Evolutionary conservation across 2,329 filamentous ascomycete genomes (phyloP).

Genomic region (Aspergillaceae sp.): DNA sequence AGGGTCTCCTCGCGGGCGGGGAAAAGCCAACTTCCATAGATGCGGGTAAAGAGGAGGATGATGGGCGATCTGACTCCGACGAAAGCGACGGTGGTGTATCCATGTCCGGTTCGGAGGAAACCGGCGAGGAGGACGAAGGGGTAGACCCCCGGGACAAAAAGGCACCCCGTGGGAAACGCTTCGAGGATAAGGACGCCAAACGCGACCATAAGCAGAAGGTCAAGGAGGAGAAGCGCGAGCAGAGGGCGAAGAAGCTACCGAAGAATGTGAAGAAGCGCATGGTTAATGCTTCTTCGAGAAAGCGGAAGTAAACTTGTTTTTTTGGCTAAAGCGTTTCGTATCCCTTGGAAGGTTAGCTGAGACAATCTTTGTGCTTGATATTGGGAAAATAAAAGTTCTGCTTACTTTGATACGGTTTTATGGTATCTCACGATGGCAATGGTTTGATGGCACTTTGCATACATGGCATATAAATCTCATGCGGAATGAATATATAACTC

Average conservation of each 20-base stretch:
- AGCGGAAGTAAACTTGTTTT: constrained; percentile 25
- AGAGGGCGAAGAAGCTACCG: constrained; percentile 89
- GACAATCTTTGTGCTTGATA: too few species aligned
- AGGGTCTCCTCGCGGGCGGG: constrained; percentile 60
- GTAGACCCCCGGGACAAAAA: constrained; percentile 38
- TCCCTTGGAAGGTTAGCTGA: too few species aligned
- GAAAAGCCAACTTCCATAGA: constrained; percentile 1
- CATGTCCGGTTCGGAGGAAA: constrained; percentile 30
- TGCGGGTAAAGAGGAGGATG: constrained; percentile 24
- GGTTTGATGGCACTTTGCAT: too few species aligned
- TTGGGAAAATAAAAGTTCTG: too few species aligned
- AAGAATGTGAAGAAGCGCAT: constrained; percentile 80
- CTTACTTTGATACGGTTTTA: too few species aligned
- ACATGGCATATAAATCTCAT: too few species aligned
- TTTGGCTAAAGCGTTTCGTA: not conserved
- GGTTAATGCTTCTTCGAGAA: constrained; percentile 22
- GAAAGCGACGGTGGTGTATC: constrained; percentile 28
- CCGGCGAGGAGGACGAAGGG: constrained; percentile 40
- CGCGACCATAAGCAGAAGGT: constrained; percentile 80
- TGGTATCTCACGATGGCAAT: too few species aligned
- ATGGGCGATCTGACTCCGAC: constrained; percentile 27
- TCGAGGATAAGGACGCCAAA: constrained; percentile 87
- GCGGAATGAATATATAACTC: too few species aligned
- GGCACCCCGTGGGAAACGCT: constrained; percentile 66
- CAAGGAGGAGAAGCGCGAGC: constrained; percentile 92